Percentiles rank a stretch among this genome's conserved stretches.
phyloP scores from a whole-genome alignment of 805 yeast genomes.

The Ogataea sp. region DNA sequence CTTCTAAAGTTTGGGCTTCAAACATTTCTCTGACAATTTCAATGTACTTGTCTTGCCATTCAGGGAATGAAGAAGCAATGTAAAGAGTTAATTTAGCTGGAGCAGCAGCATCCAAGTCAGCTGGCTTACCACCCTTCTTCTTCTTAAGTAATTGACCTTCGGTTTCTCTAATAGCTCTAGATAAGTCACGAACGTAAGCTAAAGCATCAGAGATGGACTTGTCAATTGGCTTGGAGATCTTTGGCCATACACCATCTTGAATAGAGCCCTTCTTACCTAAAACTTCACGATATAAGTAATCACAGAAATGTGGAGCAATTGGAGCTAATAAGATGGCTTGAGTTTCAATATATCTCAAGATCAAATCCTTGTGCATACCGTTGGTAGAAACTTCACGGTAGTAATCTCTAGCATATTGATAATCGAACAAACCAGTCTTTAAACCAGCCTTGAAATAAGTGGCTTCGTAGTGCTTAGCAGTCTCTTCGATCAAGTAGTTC shows the following conservation, averaged over 20 bases:
- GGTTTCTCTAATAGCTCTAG: constrained; percentile 85
- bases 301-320: constrained; percentile 93
- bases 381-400: constrained; percentile 69
- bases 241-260: constrained; percentile 73
- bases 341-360: constrained; percentile 72
- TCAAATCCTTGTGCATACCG: constrained; percentile 77
- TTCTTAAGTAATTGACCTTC: constrained; percentile 80
- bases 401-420: constrained; percentile 92
- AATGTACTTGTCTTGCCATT: constrained; percentile 53
- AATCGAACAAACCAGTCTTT: constrained; percentile 86
- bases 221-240: constrained; percentile 59
- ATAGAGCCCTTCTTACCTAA: constrained; percentile 59
- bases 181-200: constrained; percentile 67
- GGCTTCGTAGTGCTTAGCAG: constrained; percentile 59
- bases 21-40: constrained; percentile 70
- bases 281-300: constrained; percentile 79
- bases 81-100: constrained; percentile 70
- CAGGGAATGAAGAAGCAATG: constrained; percentile 73
- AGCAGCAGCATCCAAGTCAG: constrained; percentile 64
- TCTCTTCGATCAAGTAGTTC: constrained; percentile 69
- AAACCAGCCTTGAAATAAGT: constrained; percentile 85
- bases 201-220: constrained; percentile 57
- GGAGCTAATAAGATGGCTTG: constrained; percentile 86
- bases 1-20: constrained; percentile 54
- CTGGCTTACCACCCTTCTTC: constrained; percentile 77